Evolutionary conservation across 352 stramenopile species (phyloP).

Genomic region (Elongisporangium anandrum): DNA sequence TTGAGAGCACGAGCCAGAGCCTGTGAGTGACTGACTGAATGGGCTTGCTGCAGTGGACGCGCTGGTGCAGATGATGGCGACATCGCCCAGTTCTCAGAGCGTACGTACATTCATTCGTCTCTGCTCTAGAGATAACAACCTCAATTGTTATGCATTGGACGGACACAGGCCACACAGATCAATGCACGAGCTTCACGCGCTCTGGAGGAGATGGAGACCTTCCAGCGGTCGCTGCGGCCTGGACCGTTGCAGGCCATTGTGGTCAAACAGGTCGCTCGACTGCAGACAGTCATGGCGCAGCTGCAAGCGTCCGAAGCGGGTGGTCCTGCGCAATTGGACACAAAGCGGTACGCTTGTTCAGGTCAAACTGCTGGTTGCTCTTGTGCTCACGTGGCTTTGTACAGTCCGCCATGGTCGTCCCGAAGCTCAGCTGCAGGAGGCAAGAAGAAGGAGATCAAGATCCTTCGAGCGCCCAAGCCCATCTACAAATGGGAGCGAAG

Average conservation of each 20-base stretch:
- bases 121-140: neutral
- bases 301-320: conserved; percentile 13
- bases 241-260: conserved; percentile 49
- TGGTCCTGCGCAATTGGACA: conserved; percentile 5
- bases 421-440: conserved; percentile 15
- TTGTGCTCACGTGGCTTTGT: neutral
- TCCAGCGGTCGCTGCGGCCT: conserved; percentile 30
- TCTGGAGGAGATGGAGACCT: conserved; percentile 35
- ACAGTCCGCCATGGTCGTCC: conserved; percentile 4
- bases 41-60: conserved; percentile 14
- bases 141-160: neutral
- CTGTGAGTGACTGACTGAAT: conserved; percentile 6
- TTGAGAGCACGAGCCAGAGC: neutral
- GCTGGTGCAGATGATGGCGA: conserved; percentile 16
- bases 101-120: neutral
- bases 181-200: neutral
- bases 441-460: conserved; percentile 29
- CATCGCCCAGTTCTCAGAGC: neutral
- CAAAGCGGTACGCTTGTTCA: neutral
- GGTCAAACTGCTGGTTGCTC: neutral
- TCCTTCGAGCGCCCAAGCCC: conserved; percentile 32
- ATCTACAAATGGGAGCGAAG: conserved; percentile 59
- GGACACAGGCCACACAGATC: neutral
- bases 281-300: conserved; percentile 24
- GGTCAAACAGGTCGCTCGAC: conserved; percentile 30